A percentile compares a stretch with the other conserved stretches of the same genome.
phyloP scores from a whole-genome alignment of 2,329 filamentous ascomycete genomes.

The Botrytis hyacinthi region DNA sequence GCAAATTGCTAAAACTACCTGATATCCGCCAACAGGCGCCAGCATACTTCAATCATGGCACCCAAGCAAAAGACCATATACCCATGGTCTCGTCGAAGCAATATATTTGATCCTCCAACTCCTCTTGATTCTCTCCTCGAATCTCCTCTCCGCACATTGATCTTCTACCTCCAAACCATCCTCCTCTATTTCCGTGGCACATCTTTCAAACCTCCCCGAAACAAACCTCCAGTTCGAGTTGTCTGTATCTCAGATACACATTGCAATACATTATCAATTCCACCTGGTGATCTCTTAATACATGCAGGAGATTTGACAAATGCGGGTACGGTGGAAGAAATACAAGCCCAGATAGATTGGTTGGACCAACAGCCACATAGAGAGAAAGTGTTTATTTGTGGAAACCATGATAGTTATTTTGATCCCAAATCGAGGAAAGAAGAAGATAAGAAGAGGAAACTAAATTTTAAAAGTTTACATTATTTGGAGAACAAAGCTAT shows the following conservation, averaged over 20 bases:
- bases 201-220: constrained; percentile 57
- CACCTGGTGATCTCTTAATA: constrained; percentile 79
- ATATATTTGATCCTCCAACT: constrained; percentile 39
- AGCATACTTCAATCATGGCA: constrained; percentile 5
- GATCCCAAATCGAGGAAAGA: constrained; percentile 62
- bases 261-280: constrained; percentile 60
- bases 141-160: constrained; percentile 65
- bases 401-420: constrained; percentile 88
- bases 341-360: constrained; percentile 86
- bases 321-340: constrained; percentile 65
- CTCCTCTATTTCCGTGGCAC: constrained; percentile 66
- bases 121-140: constrained; percentile 62
- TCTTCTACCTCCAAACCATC: constrained; percentile 61
- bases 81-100: constrained; percentile 36
- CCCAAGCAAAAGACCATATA: constrained; percentile 27
- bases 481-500: constrained; percentile 73
- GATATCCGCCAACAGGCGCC: background rate
- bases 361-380: constrained; percentile 68
- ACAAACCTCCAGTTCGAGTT: constrained; percentile 62
- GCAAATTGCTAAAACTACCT: background rate
- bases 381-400: constrained; percentile 79
- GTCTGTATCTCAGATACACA: constrained; percentile 94
- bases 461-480: constrained; percentile 66
- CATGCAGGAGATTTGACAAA: constrained; percentile 86
- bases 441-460: constrained; percentile 53